Evolutionary conservation across 768 basidiomycete species (phyloP), one percentile per base, ranked within the genome.

Genomic region (Hericium alpestre): DNA sequence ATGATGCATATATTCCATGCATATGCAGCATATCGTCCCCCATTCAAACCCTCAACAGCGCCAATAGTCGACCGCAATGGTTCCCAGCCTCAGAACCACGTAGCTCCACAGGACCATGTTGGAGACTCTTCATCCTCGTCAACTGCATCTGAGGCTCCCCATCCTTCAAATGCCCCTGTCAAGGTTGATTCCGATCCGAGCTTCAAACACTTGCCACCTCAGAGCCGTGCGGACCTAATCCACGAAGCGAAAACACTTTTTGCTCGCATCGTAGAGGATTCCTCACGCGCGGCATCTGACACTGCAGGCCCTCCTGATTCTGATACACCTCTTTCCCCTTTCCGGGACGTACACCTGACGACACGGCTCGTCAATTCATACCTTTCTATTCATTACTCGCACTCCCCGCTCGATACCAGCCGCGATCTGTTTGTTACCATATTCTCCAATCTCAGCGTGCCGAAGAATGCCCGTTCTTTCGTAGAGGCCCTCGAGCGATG

Each of bases 1-100:
- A 84, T 96, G 84, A 77, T 79, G 65, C 87, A 90, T 63, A 70
- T 94, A 32, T 93, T 97, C 70, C 87, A 94, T 69, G 77, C 90
- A 0, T 96, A 97, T 71, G 83, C 90, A 0, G 73, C 87, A 3
- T 93, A 92, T 71, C 76, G 73, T 41, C 84, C 87, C 2, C 83
- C 87, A 0, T 86, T 92, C 69, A 73, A 67, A 51, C 75, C 85
- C 50, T 69, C 72, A 3, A 68, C 74, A 12, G 77, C 84, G 8
- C 71, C 73, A 55, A 49, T 82, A 10, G 67, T 77, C 9, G 71
- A 73, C 10, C 48, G 57, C 13, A 48, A 58, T 20, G 15, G 23
- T 15, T 47, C 56, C 6, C 8, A 39, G 10, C 9, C 52, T 9
- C n/a, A 46, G 43, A 8, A 3, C 4, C n/a, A 13, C 20, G 16